A percentile compares a stretch with the other conserved stretches of the same genome.
phyloP scores from a whole-genome alignment of 257 asterid genomes.

The Solanum ahanhuiri region DNA sequence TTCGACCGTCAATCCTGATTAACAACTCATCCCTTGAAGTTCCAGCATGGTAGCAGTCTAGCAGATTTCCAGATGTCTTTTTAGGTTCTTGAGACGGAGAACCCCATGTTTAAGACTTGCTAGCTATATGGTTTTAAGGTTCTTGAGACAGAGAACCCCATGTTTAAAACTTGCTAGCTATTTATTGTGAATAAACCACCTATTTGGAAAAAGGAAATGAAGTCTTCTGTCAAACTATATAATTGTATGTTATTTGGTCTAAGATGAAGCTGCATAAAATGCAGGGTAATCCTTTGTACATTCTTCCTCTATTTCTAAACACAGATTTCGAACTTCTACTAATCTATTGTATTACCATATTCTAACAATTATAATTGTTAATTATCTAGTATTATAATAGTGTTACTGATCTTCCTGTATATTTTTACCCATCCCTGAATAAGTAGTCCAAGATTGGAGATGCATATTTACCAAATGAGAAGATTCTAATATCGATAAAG shows the following conservation, averaged over 20 bases:
- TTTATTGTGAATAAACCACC: background rate
- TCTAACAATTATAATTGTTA: background rate
- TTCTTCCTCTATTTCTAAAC: background rate
- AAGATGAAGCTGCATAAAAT: background rate
- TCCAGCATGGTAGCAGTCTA: background rate
- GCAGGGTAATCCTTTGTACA: background rate
- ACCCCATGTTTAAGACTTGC: background rate
- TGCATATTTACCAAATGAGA: background rate
- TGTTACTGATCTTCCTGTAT: background rate
- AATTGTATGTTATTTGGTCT: background rate
- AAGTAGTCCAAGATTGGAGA: background rate
- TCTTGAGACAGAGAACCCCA: background rate
- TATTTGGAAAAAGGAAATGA: background rate
- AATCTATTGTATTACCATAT: background rate
- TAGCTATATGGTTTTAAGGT: background rate
- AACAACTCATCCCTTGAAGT: background rate
- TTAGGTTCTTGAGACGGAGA: background rate
- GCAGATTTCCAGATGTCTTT: background rate
- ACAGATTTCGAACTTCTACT: background rate
- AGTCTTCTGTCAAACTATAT: background rate
- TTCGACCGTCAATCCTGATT: background rate
- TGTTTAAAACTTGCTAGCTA: background rate
- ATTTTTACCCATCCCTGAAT: background rate
- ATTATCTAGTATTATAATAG: background rate
- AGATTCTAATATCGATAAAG: too few species aligned